Evolutionary conservation across 2,329 filamentous ascomycete species (phyloP), one percentile per base, ranked within the genome.

Genomic region (Colletotrichum sublineola): DNA sequence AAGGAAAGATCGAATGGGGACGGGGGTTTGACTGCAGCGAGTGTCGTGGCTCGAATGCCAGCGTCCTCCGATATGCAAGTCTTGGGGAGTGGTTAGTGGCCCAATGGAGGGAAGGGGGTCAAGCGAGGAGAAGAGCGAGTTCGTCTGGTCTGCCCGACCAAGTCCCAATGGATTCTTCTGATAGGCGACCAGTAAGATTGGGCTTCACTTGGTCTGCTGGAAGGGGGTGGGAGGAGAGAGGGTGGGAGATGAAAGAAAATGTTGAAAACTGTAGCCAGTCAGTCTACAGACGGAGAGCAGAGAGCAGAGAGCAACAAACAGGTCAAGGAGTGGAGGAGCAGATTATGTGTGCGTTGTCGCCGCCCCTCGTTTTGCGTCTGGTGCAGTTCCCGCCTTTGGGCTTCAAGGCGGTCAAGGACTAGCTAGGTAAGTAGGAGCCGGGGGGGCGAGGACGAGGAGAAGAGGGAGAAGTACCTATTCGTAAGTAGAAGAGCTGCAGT

Each of bases 11-110:
- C 68, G 71, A 73, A 72, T 72, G 63, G 58, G 68, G 64, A 64
- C n/a, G 42, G 67, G 79, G 77, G 79, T 80, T 75, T 79, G 76
- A 77, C 76, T 77, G 77, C 77, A 77, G 75, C 75, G 73, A 77
- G 76, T 82, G 81, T 82, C 81, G 81, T 82, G 81, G 81, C 81
- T 82, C 81, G 81, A 82, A 81, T 82, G 81, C 81, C 77, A 78
- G 78, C 78, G 74, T 75, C 74, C 76, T 79, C 75, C 77, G 24
- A 65, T 68, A 74, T 75, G 75, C 75, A 75, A 73, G 74, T 38
- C 66, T 68, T 42, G 64, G 67, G 60, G 68, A 24, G 24, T 24
- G 60, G 56, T 18, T 40, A 70, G 55, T 68, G 60, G 72, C 69
- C 75, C 74, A 76, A 76, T 76, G 72, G 65, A 46, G 33, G 53